phyloP scores from a whole-genome alignment of 2,329 filamentous ascomycete species.

The Penicillium sp. region DNA sequence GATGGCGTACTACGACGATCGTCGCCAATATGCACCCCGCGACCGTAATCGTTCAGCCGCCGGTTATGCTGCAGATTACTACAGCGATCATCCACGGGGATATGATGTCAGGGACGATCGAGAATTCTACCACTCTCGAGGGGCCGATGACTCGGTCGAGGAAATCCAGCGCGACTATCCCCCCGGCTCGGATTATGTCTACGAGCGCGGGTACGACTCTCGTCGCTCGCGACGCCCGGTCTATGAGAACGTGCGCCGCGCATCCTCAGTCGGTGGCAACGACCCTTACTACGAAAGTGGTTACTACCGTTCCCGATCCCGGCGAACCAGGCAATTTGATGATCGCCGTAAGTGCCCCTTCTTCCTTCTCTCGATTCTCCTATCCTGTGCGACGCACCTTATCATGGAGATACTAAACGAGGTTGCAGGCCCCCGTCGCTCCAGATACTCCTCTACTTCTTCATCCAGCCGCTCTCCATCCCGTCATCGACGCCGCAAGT shows the following conservation, averaged over 20 bases:
- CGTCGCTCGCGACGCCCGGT: conserved; percentile 29
- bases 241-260: conserved; percentile 42
- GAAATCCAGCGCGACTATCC: conserved; percentile 85
- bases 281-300: conserved; percentile 41
- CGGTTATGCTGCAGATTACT: conserved; percentile 36
- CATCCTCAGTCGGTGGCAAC: conserved; percentile 42
- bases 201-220: conserved; percentile 31
- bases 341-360: conserved; percentile 39
- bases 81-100: conserved; percentile 27
- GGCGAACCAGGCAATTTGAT: conserved; percentile 53
- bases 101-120: conserved; percentile 23
- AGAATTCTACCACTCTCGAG: conserved; percentile 53
- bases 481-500: conserved; percentile 49
- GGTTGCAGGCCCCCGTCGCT: conserved; percentile 34
- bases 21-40: conserved; percentile 33
- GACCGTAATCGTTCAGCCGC: conserved; percentile 36
- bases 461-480: conserved; percentile 47
- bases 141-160: conserved; percentile 75
- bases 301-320: conserved; percentile 42
- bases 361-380: not conserved
- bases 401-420: conserved; percentile 1
- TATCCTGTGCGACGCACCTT: not conserved
- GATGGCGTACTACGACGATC: conserved; percentile 46
- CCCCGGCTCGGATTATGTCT: conserved; percentile 60
- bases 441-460: conserved; percentile 39